Conservation (phyloP, 352 stramenopile species). For the Globisporangium paroecandrum region DNA sequence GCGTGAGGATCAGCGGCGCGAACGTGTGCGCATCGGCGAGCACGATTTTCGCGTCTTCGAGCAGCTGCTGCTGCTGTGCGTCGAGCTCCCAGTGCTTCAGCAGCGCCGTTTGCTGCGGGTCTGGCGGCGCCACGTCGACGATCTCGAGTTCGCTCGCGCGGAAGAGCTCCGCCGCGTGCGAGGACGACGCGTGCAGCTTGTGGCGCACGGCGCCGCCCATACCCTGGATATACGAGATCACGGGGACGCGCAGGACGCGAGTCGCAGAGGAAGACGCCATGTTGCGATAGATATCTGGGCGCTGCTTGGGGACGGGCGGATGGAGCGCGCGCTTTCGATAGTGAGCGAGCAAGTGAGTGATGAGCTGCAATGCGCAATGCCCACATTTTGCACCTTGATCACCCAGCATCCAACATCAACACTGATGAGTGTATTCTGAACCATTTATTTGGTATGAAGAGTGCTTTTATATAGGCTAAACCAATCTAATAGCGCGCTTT, state of each 20-base stretch:
- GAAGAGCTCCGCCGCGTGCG: slow-evolving; percentile 40
- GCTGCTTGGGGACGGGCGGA: not conserved
- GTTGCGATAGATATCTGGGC: not conserved
- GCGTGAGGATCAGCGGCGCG: slow-evolving; percentile 37
- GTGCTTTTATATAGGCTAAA: not conserved
- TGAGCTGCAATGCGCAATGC: not conserved
- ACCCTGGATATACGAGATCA: slow-evolving; percentile 50
- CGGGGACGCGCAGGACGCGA: slow-evolving; percentile 37
- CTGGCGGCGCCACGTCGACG: slow-evolving; percentile 30
- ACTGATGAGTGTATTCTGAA: not conserved
- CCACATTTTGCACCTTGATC: not conserved
- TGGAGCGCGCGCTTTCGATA: not conserved
- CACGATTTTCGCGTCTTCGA: slow-evolving; percentile 39
- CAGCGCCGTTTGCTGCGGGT: slow-evolving; percentile 8
- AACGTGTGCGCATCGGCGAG: slow-evolving; percentile 49
- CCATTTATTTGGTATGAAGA: too few species aligned
- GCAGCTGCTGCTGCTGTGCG: slow-evolving; percentile 30
- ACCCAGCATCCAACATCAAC: not conserved
- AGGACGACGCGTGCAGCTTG: slow-evolving; percentile 25
- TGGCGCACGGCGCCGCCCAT: slow-evolving; percentile 37
- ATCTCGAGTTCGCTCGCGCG: slow-evolving; percentile 39
- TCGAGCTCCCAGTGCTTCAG: slow-evolving; percentile 31
- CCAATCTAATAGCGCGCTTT: not conserved
- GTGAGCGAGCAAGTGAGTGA: not conserved
- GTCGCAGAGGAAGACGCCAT: slow-evolving; percentile 7